Evolutionary conservation across 2,329 filamentous ascomycete species (phyloP), one percentile per base, ranked within the genome.

Genomic region (Septoria linicola): DNA sequence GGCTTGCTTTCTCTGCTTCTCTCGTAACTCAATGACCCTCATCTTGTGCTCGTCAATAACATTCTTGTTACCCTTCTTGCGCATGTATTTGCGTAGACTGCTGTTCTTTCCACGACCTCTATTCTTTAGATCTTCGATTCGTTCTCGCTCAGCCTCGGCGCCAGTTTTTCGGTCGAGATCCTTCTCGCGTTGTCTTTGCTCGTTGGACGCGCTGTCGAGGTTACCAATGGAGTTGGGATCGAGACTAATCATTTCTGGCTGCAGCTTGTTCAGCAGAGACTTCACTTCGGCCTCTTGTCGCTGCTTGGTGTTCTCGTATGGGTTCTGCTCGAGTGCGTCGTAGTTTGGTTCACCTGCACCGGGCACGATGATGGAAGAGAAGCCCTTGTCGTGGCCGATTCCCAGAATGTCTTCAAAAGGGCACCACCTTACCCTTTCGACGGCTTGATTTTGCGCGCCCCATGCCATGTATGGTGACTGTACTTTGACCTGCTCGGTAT

Each of bases 331-430:
- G 47, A 96, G 77, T 2, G 90, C 88, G 70, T 99, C 93, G 68
- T 88, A 96, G 79, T 97, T 97, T 68, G 93, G 84, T 71, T 99
- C 93, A 56, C 93, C 93, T n/a, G 92, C 88, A 41, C 93, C 93
- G 6, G 93, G 93, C 1, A 97, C 83, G 61, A 99, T 82, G 66
- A 96, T 82, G 49, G 87, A 93, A 13, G 87, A 88, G 74, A 97
- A 97, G 11, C 93, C 93, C 54, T 84, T 76, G 66, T 88, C 80
- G 73, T 97, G 92, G 2, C 85, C 81, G 19, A 96, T 80, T 11
- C 92, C 93, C 1, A 99, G 80, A 1, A 96, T 76, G 75, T 99
- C 93, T 69, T 99, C 93, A 58, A 88, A 96, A 0, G 93, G 93
- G 67, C 93, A 99, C 88, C 92, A 99, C 54, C 81, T 80, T 1